Evolutionary conservation across 768 basidiomycete species (phyloP).

Genomic region (Candolleomyces aberdarensis): DNA sequence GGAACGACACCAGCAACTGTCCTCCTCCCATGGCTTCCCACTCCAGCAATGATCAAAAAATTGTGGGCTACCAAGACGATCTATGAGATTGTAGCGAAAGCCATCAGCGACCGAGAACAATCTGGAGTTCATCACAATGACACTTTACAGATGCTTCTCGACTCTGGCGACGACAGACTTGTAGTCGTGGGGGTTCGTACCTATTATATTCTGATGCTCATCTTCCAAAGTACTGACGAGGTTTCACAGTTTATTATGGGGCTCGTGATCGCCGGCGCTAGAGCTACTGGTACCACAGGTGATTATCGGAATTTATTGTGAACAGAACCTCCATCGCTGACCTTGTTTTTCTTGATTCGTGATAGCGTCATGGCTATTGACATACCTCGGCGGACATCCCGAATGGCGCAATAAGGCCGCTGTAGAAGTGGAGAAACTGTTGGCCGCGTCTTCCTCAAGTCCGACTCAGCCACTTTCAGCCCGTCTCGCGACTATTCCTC

Average conservation of each 20-base stretch:
- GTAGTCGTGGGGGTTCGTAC: conserved; percentile 65
- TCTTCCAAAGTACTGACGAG: conserved; percentile 5
- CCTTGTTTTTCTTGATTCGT: not conserved
- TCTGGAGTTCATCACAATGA: conserved; percentile 60
- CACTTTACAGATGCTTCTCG: conserved; percentile 72
- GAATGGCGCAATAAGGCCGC: conserved; percentile 65
- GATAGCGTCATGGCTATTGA: conserved; percentile 70
- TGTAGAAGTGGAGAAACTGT: conserved; percentile 54
- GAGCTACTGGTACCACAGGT: conserved; percentile 76
- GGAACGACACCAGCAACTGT: conserved; percentile 73
- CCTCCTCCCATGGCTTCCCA: conserved; percentile 75
- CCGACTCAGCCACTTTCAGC: conserved; percentile 33
- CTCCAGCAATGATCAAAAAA: conserved; percentile 68
- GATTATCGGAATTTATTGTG: conserved; percentile 16
- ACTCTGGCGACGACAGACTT: conserved; percentile 63
- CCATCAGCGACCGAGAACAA: conserved; percentile 54
- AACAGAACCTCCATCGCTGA: not conserved
- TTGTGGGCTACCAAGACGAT: conserved; percentile 72
- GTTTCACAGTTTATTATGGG: conserved; percentile 73
- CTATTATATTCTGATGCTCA: conserved; percentile 3
- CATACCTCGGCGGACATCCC: conserved; percentile 64
- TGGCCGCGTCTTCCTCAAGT: conserved; percentile 17
- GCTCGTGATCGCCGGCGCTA: conserved; percentile 73
- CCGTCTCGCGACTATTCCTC: conserved; percentile 56
- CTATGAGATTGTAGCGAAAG: conserved; percentile 61